phyloP scores from a whole-genome alignment of 306 rosid species.

The Geum urbanum region DNA sequence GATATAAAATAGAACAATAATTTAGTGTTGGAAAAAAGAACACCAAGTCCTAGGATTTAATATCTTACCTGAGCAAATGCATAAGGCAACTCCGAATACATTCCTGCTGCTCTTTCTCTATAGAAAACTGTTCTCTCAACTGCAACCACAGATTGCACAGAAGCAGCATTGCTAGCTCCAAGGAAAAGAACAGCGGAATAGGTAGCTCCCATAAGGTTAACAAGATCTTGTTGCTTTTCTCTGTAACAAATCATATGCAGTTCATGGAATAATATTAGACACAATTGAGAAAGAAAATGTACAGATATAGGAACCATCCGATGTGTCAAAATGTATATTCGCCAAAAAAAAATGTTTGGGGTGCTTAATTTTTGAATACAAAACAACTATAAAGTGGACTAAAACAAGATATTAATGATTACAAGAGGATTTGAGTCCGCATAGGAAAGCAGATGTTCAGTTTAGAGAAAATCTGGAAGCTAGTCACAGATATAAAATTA shows the following conservation, averaged over 20 bases:
- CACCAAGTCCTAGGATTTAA: not conserved
- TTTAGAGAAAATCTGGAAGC: too few relatives aligned
- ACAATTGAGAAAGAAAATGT: not conserved
- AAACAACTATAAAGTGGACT: too few relatives aligned
- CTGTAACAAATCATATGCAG: slow-evolving; percentile 20
- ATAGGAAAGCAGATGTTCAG: too few relatives aligned
- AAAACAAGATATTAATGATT: too few relatives aligned
- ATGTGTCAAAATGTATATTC: too few relatives aligned
- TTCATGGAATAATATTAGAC: too few relatives aligned
- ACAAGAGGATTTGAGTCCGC: too few relatives aligned
- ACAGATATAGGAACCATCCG: not conserved
- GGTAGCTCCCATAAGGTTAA: slow-evolving; percentile 50
- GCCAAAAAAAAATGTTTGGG: too few relatives aligned
- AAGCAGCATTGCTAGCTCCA: slow-evolving; percentile 36
- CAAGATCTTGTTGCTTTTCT: slow-evolving; percentile 32
- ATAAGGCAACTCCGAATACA: too few relatives aligned
- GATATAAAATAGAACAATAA: not conserved
- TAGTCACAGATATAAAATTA: too few relatives aligned
- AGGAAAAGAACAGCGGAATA: slow-evolving; percentile 54
- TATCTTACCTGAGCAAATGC: slow-evolving; percentile 58
- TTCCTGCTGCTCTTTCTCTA: slow-evolving; percentile 68
- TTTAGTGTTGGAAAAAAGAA: not conserved
- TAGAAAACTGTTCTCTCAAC: slow-evolving; percentile 61
- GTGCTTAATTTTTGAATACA: too few relatives aligned
- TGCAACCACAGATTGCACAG: slow-evolving; percentile 49